Percentiles rank a stretch among this genome's conserved stretches.
Conservation (phyloP, 352 stramenopile species). For the Phytophthora idaei region DNA sequence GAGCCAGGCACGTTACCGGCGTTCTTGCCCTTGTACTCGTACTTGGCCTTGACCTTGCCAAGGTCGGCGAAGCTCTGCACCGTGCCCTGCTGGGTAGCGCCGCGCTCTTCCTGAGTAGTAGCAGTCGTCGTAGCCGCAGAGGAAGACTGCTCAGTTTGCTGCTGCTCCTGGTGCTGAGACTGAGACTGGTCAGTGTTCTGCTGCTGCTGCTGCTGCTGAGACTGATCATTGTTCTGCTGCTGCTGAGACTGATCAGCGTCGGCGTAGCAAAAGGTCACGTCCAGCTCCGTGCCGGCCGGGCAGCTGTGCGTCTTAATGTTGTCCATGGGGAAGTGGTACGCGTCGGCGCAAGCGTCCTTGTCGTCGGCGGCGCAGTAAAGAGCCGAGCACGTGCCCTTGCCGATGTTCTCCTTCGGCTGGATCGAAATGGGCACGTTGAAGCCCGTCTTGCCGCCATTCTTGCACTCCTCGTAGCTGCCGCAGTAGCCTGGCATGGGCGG, state of each 20-base stretch:
- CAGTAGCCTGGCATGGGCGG: conserved; percentile 42
- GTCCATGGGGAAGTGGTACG: conserved; percentile 68
- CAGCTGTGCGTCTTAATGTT: conserved; percentile 76
- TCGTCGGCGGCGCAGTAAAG: conserved; percentile 43
- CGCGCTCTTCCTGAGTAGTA: conserved; percentile 25
- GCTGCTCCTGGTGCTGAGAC: conserved; percentile 20
- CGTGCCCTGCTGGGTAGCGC: conserved; percentile 18
- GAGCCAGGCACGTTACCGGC: conserved; percentile 54
- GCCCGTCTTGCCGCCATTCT: conserved; percentile 40
- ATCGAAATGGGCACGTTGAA: conserved; percentile 67
- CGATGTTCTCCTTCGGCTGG: conserved; percentile 33
- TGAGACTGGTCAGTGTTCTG: conserved; percentile 3
- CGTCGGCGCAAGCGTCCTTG: conserved; percentile 44
- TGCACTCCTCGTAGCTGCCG: conserved; percentile 44
- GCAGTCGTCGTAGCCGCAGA: conserved; percentile 2
- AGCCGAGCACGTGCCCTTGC: conserved; percentile 35
- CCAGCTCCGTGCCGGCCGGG: conserved; percentile 35
- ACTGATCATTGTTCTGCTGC: conserved; percentile 5
- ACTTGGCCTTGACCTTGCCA: conserved; percentile 47
- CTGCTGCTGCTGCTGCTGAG: conserved; percentile 11
- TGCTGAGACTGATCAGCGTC: conserved; percentile 5
- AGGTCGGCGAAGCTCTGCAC: conserved; percentile 38
- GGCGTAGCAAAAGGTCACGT: conserved; percentile 63
- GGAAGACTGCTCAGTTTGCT: conserved; percentile 12
- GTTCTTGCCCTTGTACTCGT: conserved; percentile 55